Evolutionary conservation across 176 grass and related monocot species (phyloP).

Genomic region (Stipa capillata): DNA sequence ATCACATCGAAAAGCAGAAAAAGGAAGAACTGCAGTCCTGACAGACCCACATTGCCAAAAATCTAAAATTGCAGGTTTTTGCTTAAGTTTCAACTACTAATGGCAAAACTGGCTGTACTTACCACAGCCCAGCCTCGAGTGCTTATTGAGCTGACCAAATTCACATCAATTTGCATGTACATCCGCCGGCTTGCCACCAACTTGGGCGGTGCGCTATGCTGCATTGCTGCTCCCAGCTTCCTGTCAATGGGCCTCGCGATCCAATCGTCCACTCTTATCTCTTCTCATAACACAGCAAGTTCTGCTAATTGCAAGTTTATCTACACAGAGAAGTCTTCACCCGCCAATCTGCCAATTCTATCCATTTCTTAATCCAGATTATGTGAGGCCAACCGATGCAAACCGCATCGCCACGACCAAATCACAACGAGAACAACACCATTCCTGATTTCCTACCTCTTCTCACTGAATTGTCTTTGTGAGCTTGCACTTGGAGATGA

Average conservation of each 20-base stretch:
- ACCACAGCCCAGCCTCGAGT: conserved; percentile 30
- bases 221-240: background rate
- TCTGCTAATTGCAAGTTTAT: background rate
- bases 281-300: conserved; percentile 2
- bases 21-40: conserved; percentile 42
- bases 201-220: background rate
- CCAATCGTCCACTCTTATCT: background rate
- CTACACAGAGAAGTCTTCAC: background rate
- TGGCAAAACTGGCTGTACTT: conserved; percentile 55
- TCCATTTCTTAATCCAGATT: background rate
- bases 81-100: conserved; percentile 23
- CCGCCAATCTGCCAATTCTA: background rate
- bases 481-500: conserved; percentile 94
- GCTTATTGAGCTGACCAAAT: conserved; percentile 38
- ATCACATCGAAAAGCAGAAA: conserved; percentile 26
- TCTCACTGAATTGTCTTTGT: conserved; percentile 84
- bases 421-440: background rate
- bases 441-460: background rate
- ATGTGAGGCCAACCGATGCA: background rate
- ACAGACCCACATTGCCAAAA: conserved; percentile 42
- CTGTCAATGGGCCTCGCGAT: background rate
- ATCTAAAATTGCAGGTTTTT: conserved; percentile 21
- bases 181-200: conserved; percentile 26
- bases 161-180: conserved; percentile 46
- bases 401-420: background rate